Evolutionary conservation across 768 basidiomycete species (phyloP).

Genomic region (Leccinum boreale): DNA sequence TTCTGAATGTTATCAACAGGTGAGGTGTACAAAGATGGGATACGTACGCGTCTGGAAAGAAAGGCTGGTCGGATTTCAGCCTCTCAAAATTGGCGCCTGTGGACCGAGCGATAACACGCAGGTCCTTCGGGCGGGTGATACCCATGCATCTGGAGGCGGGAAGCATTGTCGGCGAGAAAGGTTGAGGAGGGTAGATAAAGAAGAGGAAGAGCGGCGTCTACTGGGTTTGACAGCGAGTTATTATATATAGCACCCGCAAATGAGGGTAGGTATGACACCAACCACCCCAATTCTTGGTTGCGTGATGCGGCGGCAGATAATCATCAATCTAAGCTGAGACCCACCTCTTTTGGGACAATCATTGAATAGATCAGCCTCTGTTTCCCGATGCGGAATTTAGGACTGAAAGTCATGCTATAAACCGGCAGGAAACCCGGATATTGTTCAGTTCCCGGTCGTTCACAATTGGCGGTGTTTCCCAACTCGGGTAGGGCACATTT

Average conservation of each 20-base stretch:
- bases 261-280: slow-evolving; percentile 22
- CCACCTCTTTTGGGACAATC: not conserved
- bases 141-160: slow-evolving; percentile 35
- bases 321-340: not conserved
- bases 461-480: not conserved
- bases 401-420: not conserved
- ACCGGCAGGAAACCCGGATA: not conserved
- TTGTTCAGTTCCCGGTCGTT: not conserved
- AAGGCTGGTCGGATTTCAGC: slow-evolving; percentile 28
- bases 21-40: slow-evolving; percentile 26
- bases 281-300: slow-evolving; percentile 1
- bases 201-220: not conserved
- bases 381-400: not conserved
- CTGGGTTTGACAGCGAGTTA: not conserved
- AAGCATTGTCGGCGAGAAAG: slow-evolving; percentile 11
- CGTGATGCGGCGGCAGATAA: not conserved
- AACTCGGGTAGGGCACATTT: not conserved
- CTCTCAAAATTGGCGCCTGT: slow-evolving; percentile 32
- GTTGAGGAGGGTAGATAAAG: not conserved
- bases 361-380: not conserved
- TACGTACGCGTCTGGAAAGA: slow-evolving; percentile 34
- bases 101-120: slow-evolving; percentile 37
- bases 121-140: slow-evolving; percentile 36
- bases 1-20: slow-evolving; percentile 31
- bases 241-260: not conserved